Base-by-base conservation (phyloP, 257 asterid species). In the Solanum lycopersicoides region DNA sequence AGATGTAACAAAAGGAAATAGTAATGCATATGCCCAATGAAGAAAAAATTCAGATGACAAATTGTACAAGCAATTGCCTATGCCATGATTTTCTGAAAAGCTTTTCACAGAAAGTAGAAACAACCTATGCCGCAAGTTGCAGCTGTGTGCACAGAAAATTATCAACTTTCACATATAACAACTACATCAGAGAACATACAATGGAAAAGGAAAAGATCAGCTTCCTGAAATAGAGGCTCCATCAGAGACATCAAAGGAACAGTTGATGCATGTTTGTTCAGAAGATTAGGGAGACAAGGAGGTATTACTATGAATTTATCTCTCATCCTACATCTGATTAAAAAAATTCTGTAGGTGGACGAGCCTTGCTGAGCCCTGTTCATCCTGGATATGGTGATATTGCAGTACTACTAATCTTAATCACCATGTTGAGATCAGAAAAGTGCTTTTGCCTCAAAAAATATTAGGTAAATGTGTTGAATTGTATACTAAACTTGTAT, bases 1-100 rank as follows among this genome's bases (percentile, higher is more conserved):
- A 75, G 50, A 63, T 56, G 86, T 66, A 91, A 42, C 84, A 89
- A 37, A 76, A 74, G 37, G 68, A 80, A 79, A 47, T 42, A 72
- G 69, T 83, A 84, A 88, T 80, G 88, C 6, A 66, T 68, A 32
- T 83, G 39, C 50, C 66, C 87, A 42, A 47, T 18, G 30, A 80
- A 47, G 28, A 80, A 80, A 47, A 83, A 77, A 59, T 63, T 32
- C 47, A 12, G 20, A 20, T 76, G 50, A 42, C 18, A 69, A 76
- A 32, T 73, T 72, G 86, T 30, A 69, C 42, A 84, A 86, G 66
- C 47, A 80, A 45, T 30, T 47, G 85, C 68, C 28, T 47, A 50
- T 80, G 63, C 39, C 85, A 80, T 80, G 85, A 80, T 30, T 47
- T 80, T 47, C 42, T 80, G 42, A 80, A 80, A 47, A 80, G 42